Percentiles rank a stretch among this genome's conserved stretches.
Evolutionary conservation across 306 rosid genomes (phyloP).

Genomic region (Dicorynia guianensis): DNA sequence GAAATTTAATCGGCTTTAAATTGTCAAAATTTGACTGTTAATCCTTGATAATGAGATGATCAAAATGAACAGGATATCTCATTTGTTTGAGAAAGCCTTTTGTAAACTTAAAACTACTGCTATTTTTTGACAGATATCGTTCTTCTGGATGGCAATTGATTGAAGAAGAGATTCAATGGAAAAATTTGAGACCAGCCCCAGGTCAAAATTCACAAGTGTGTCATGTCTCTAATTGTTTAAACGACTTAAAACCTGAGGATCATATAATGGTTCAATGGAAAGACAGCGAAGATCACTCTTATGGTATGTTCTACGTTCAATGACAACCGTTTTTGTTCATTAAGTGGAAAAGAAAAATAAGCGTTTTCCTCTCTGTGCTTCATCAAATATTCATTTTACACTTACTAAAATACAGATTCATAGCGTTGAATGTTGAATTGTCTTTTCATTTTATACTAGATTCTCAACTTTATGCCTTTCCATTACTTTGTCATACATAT

Average conservation of each 20-base stretch:
- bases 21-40: too few relatives aligned
- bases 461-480: not conserved
- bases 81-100: too few relatives aligned
- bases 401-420: not conserved
- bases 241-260: constrained; percentile 61
- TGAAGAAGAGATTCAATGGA: constrained; percentile 61
- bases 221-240: constrained; percentile 56
- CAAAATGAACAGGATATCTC: too few relatives aligned
- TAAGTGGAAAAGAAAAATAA: not conserved
- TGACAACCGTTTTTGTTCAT: not conserved
- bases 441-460: not conserved
- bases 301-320: constrained; percentile 37
- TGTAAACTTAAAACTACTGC: not conserved
- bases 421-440: not conserved
- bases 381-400: not conserved
- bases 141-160: constrained; percentile 50
- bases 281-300: constrained; percentile 54
- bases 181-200: constrained; percentile 61
- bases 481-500: not conserved
- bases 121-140: constrained; percentile 47
- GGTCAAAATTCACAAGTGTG: constrained; percentile 47
- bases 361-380: not conserved
- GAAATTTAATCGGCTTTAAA: too few relatives aligned
- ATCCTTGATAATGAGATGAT: too few relatives aligned
- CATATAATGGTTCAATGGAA: constrained; percentile 72